Conservation (phyloP, 768 basidiomycete species). For the Termitomyces sp. region DNA sequence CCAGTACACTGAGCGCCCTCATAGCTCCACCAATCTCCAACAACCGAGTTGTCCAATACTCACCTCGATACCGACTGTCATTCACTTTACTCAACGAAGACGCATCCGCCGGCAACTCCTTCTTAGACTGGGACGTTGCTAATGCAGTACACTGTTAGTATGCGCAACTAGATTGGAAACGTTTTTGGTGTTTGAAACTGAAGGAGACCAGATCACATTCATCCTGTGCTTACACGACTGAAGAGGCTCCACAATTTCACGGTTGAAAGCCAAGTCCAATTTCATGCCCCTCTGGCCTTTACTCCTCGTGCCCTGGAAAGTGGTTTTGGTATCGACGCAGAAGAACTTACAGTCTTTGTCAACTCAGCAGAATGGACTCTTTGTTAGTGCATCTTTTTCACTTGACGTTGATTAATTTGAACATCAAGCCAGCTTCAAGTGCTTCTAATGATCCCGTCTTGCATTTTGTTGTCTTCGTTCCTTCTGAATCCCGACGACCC, state of each 20-base stretch:
- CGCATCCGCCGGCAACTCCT: slow-evolving; percentile 54
- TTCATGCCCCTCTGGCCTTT: slow-evolving; percentile 86
- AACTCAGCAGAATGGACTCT: slow-evolving; percentile 97
- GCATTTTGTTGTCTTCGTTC: slow-evolving; percentile 88
- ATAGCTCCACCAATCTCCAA: slow-evolving; percentile 36
- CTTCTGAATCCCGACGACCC: slow-evolving; percentile 63
- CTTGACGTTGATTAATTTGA: not conserved
- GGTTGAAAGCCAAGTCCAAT: slow-evolving; percentile 92
- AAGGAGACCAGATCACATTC: slow-evolving; percentile 51
- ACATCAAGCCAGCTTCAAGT: slow-evolving; percentile 63
- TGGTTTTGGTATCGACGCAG: slow-evolving; percentile 60
- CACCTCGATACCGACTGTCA: slow-evolving; percentile 78
- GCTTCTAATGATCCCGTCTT: slow-evolving; percentile 91
- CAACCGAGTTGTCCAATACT: slow-evolving; percentile 64
- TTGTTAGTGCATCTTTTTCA: slow-evolving; percentile 41
- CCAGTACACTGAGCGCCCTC: slow-evolving; percentile 27
- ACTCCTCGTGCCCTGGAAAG: slow-evolving; percentile 41
- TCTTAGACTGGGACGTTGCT: slow-evolving; percentile 70
- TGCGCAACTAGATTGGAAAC: not conserved
- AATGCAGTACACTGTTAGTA: slow-evolving; percentile 57
- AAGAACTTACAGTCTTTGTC: slow-evolving; percentile 87
- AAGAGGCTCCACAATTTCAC: slow-evolving; percentile 81
- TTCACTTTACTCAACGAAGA: slow-evolving; percentile 94
- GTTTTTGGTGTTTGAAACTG: not conserved
- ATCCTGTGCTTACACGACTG: slow-evolving; percentile 58